Evolutionary conservation across 139 green algal species (phyloP), one percentile per base, ranked within the genome.

Genomic region (Chlorella ohadii): DNA sequence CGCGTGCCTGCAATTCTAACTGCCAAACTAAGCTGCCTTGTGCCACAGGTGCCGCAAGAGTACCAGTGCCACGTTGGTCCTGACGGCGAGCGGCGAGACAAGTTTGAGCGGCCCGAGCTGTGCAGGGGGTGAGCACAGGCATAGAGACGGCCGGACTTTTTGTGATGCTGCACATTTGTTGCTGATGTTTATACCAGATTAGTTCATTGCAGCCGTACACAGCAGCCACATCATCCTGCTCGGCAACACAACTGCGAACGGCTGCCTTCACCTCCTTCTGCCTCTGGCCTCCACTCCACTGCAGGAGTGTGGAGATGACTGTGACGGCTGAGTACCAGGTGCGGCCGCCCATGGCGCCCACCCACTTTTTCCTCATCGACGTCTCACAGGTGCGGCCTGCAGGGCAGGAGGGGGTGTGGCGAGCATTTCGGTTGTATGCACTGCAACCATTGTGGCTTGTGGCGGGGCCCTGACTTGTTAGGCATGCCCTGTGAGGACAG

Each of bases 331-430:
- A 94, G 67, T 97, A 95, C 91, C 88, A 92, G 85, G 92, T 97
- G 65, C 89, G 94, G 36, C 88, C 93, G n/a, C 91, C 94, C 38
- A 96, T 97, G 94, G 68, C 79, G 1, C 88, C 89, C 36, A 88
- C 88, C 19, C 93, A 98, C 85, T 89, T 97, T 71, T 98, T 98
- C 88, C 72, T 98, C 19, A 93, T 98, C 44, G 95, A 98, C 73
- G 92, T 93, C 3, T 92, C 86, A 38, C 63, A 59, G 51, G 51
- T 59, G 51, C 12, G 51, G 51, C 7, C 7, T 59, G 51, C 15
- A 22, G 51, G 9, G 51, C 51, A 59, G 51, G 51, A 59, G 51
- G 22, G 51, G 51, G 51, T 51, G 44, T 6, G 44, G n/a, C n/a
- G n/a, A n/a, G n/a, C n/a, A n/a, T 51, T 51, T 51, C 7, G 9